A percentile compares a stretch with the other conserved stretches of the same genome.
Conservation (phyloP, 2,329 filamentous ascomycete genomes). For the Colletotrichum sp. region DNA sequence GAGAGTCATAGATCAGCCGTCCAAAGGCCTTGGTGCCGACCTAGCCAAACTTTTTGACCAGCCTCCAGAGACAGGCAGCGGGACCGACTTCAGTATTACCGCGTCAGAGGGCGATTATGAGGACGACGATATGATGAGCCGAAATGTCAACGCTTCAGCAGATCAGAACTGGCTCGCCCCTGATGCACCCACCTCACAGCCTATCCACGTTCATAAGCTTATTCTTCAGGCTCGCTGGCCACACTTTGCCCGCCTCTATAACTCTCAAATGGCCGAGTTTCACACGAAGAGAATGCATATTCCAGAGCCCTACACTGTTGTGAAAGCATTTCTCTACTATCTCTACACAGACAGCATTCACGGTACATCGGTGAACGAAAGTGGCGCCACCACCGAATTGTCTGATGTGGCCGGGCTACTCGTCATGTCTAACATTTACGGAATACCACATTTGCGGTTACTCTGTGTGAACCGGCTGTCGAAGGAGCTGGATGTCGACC, state of each 20-base stretch:
- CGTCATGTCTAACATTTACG: slow-evolving; percentile 98
- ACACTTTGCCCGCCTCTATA: slow-evolving; percentile 91
- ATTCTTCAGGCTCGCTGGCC: slow-evolving; percentile 96
- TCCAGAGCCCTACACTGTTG: slow-evolving; percentile 91
- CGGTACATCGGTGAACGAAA: slow-evolving; percentile 50
- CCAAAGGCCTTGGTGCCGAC: slow-evolving; percentile 79
- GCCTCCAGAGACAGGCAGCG: slow-evolving; percentile 81
- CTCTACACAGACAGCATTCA: slow-evolving; percentile 94
- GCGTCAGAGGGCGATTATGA: slow-evolving; percentile 81
- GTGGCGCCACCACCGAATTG: slow-evolving; percentile 78
- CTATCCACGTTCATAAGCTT: slow-evolving; percentile 93
- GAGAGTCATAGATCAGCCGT: slow-evolving; percentile 57
- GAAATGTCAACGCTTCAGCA: slow-evolving; percentile 44
- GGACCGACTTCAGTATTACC: slow-evolving; percentile 90
- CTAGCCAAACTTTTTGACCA: slow-evolving; percentile 87
- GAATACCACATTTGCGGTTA: slow-evolving; percentile 90
- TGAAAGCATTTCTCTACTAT: slow-evolving; percentile 94
- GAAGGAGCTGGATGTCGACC: slow-evolving; percentile 90
- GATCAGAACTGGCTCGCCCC: slow-evolving; percentile 64
- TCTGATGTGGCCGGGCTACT: slow-evolving; percentile 91
- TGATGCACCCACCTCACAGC: slow-evolving; percentile 72
- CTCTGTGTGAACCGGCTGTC: slow-evolving; percentile 90
- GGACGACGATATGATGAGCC: slow-evolving; percentile 66
- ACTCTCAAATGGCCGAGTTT: slow-evolving; percentile 95
- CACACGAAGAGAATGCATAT: slow-evolving; percentile 98